Evolutionary conservation across 345 rosid species (phyloP), one percentile per base, ranked within the genome.

Genomic region (Salix arbutifolia): DNA sequence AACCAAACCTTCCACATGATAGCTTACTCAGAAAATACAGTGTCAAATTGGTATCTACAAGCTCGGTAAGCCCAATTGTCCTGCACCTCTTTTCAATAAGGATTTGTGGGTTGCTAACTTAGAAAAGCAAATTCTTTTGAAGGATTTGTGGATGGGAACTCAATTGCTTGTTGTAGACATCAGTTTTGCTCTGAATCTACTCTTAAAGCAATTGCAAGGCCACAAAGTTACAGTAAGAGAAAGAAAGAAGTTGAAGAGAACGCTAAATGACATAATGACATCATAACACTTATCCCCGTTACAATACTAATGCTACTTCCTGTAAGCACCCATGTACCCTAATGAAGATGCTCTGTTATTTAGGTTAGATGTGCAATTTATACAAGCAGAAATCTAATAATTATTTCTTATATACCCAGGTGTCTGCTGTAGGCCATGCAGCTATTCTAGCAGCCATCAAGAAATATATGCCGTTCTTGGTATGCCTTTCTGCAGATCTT

Each of bases 281-380:
- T 89, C 4, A 86, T 89, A 8, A 66, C 85, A 10, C 88, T 91
- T 50, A 67, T 89, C 65, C 95, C 95, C 0, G 73, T 89, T 64
- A 83, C 90, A 44, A 83, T 91, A 62, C 81, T 91, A 68, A 89
- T 91, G 92, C 81, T 89, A 68, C 78, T 91, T 75, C 92, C 95
- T 52, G 95, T 89, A 85, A 83, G 90, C 65, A 61, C 75, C 12
- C 56, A 64, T 18, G 31, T 50, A 37, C 50, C 50, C 50, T 44
- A 44, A 44, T 44, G 50, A 13, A 0, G 14, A 44, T 44, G 17
- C 50, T 44, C 50, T 3, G 50, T 0, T 44, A 44, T 11, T 44
- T 12, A 44, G 50, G 50, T 3, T 58, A 14, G 76, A 58, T n/a
- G 65, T 9, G 62, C 21, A 18, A 16, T 40, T 42, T n/a, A 18